Conservation (phyloP, 805 yeast species). For the Yarrowia sp. region DNA sequence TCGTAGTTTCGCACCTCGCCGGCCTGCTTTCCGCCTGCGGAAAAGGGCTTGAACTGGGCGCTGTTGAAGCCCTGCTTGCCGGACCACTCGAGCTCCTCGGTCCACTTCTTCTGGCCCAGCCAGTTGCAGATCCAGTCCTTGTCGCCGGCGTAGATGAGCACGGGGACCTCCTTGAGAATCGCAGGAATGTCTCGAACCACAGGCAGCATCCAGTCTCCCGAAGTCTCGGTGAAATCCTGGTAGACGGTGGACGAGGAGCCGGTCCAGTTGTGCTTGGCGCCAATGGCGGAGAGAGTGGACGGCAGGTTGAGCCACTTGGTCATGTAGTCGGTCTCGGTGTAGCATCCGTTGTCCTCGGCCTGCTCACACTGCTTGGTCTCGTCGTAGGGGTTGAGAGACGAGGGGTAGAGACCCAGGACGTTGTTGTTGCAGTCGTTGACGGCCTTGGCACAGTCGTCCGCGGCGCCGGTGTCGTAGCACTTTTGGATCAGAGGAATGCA, state of each 20-base stretch:
- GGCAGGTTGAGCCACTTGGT: conserved; percentile 77
- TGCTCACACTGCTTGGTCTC: conserved; percentile 32
- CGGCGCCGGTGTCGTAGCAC: conserved; percentile 74
- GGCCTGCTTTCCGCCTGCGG: conserved; percentile 54
- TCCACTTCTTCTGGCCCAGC: conserved; percentile 93
- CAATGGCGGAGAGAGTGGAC: conserved; percentile 77
- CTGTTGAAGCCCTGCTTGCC: conserved; percentile 61
- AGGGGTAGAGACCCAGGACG: conserved; percentile 17
- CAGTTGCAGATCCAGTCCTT: conserved; percentile 96
- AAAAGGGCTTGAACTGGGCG: conserved; percentile 51
- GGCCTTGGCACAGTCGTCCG: conserved; percentile 86
- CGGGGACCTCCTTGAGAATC: conserved; percentile 77
- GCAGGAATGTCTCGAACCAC: conserved; percentile 74
- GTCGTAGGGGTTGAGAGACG: conserved; percentile 30
- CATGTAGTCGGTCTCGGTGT: conserved; percentile 72
- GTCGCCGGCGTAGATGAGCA: conserved; percentile 92
- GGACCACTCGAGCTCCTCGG: conserved; percentile 73
- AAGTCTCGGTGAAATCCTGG: conserved; percentile 77
- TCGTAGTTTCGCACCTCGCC: conserved; percentile 81
- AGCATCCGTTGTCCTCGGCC: conserved; percentile 57
- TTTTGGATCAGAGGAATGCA: conserved; percentile 63
- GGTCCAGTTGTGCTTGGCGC: conserved; percentile 74
- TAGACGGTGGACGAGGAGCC: conserved; percentile 64
- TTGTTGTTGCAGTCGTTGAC: conserved; percentile 67
- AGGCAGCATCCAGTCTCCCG: conserved; percentile 94